Conservation (phyloP, 2,329 filamentous ascomycete genomes). For the Penicillium sclerotigenum region DNA sequence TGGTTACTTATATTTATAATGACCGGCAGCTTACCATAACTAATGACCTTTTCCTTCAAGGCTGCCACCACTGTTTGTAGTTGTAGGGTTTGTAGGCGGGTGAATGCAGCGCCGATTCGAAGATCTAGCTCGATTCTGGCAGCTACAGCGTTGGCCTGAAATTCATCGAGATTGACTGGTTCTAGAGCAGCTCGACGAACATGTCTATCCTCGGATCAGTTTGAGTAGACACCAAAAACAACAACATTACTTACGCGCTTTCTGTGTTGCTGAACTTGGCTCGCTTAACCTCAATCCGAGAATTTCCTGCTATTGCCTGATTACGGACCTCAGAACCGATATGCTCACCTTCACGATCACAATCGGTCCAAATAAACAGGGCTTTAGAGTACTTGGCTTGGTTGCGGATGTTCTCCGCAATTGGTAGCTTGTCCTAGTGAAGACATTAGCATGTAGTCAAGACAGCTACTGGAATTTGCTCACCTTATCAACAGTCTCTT, state of each 20-base stretch:
- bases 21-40: conserved; percentile 63
- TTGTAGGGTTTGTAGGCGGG: conserved; percentile 76
- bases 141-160: conserved; percentile 80
- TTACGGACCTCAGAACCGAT: conserved; percentile 89
- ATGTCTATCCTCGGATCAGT: conserved; percentile 57
- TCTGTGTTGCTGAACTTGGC: conserved; percentile 97
- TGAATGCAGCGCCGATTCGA: conserved; percentile 88
- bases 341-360: conserved; percentile 94
- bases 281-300: conserved; percentile 72
- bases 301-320: conserved; percentile 72
- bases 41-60: conserved; percentile 65
- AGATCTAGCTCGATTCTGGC: conserved; percentile 90
- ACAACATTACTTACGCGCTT: conserved; percentile 60
- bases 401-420: conserved; percentile 79
- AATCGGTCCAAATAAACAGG: conserved; percentile 98
- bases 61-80: conserved; percentile 69
- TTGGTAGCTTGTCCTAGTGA: conserved; percentile 67
- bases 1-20: background rate
- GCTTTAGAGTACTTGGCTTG: conserved; percentile 71
- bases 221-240: background rate
- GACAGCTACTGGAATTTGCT: conserved; percentile 2
- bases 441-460: conserved; percentile 13
- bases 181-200: conserved; percentile 77
- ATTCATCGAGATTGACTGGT: conserved; percentile 75
- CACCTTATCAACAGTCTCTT: conserved; percentile 66